phyloP scores from a whole-genome alignment of 257 asterid species.

The Solanum clarkiae region DNA sequence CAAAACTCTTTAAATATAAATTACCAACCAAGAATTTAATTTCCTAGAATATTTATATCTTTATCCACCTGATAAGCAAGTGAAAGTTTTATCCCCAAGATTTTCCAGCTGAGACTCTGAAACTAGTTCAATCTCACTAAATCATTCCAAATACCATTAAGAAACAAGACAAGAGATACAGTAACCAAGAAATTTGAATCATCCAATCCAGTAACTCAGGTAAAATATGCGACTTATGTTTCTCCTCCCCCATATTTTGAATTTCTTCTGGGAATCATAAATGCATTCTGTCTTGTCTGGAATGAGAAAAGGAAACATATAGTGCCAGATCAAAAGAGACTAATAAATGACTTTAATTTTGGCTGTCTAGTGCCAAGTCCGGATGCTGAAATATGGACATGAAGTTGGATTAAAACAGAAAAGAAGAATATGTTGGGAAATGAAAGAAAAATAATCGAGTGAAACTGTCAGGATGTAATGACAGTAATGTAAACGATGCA shows the following conservation, averaged over 20 bases:
- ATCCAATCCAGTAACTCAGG: neutral
- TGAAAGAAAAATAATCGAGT: neutral
- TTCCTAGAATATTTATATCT: neutral
- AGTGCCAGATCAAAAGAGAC: neutral
- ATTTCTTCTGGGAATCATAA: neutral
- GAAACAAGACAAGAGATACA: neutral
- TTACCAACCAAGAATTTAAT: neutral
- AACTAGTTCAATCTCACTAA: neutral
- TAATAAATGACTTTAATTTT: neutral
- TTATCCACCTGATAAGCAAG: neutral
- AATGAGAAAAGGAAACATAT: neutral
- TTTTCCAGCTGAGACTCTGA: neutral
- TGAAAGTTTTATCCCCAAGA: neutral
- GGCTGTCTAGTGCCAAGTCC: neutral
- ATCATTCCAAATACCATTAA: neutral
- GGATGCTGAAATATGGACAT: neutral
- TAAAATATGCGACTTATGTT: neutral
- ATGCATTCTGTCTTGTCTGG: neutral
- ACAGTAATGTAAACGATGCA: neutral
- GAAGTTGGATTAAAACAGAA: neutral
- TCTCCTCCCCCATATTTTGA: neutral
- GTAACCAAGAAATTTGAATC: neutral
- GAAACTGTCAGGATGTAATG: neutral
- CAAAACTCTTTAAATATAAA: neutral
- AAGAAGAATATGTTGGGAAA: neutral